Percentiles rank a stretch among this genome's conserved stretches.
phyloP scores from a whole-genome alignment of 2,329 filamentous ascomycete genomes.

The Metarhizium anisopliae region DNA sequence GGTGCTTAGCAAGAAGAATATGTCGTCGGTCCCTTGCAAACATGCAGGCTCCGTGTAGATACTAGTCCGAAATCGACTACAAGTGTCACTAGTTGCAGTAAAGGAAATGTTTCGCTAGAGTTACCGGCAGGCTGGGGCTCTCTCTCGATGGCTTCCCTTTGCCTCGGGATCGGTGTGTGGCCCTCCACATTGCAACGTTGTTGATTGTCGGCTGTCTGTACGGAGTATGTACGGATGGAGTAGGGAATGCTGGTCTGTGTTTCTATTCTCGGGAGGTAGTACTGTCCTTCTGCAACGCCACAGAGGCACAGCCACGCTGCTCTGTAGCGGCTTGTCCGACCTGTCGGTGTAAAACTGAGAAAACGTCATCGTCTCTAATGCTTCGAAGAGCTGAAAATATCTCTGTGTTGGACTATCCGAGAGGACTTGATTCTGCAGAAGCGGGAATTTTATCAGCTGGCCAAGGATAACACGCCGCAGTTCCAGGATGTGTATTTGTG shows the following conservation, averaged over 20 bases:
- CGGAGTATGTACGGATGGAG: no score
- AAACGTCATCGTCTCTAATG: not conserved
- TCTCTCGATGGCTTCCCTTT: not conserved
- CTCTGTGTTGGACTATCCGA: not conserved
- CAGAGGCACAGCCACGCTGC: slow-evolving; percentile 1
- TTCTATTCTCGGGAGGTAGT: not conserved
- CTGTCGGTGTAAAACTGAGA: not conserved
- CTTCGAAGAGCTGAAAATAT: not conserved
- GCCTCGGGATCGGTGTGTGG: not conserved
- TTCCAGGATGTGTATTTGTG: no score
- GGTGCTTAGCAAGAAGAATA: no score
- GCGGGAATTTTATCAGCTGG: not conserved
- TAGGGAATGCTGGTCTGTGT: not conserved
- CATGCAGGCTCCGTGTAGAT: no score
- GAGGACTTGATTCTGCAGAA: not conserved
- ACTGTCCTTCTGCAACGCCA: not conserved
- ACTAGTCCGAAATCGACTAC: no score
- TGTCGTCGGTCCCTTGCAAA: no score
- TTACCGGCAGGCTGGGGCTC: not conserved
- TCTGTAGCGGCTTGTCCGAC: not conserved
- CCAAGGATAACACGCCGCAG: not conserved
- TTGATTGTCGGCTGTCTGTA: no score
- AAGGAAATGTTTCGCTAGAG: not conserved
- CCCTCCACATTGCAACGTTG: not conserved
- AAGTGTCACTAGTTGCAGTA: not conserved